Evolutionary conservation across 2,329 filamentous ascomycete genomes (phyloP).

Genomic region (Didymella pomorum): DNA sequence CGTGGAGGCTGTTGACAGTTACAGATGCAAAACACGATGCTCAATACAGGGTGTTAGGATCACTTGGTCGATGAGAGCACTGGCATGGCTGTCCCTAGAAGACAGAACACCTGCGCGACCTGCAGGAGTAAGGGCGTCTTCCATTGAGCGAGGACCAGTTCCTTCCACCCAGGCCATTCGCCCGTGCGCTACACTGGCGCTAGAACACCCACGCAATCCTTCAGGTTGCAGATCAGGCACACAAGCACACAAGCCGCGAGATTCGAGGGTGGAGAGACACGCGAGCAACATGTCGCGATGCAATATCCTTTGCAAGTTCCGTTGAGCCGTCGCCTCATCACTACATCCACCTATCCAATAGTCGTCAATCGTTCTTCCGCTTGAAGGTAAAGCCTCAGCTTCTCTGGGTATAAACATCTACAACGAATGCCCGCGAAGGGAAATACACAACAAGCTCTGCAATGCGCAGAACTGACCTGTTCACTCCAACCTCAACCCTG

Average conservation of each 20-base stretch:
- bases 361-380: constrained; percentile 7
- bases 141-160: neutral
- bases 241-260: constrained; percentile 5
- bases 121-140: neutral
- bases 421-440: constrained; percentile 19
- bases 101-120: neutral
- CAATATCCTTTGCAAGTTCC: constrained; percentile 8
- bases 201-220: neutral
- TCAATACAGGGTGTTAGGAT: neutral
- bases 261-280: constrained; percentile 3
- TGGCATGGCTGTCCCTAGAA: neutral
- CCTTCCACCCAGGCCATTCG: constrained; percentile 2
- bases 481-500: constrained; percentile 6
- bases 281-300: constrained; percentile 13
- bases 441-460: constrained; percentile 17
- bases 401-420: constrained; percentile 24
- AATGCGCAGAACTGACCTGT: constrained; percentile 3
- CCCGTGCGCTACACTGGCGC: constrained; percentile 15
- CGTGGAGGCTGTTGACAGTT: constrained; percentile 2
- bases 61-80: neutral
- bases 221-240: constrained; percentile 15
- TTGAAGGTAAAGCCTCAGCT: constrained; percentile 15
- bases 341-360: constrained; percentile 16
- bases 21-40: constrained; percentile 4
- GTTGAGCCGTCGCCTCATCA: constrained; percentile 12